Conservation (phyloP, 768 basidiomycete species). For the Gautieria morchelliformis region DNA sequence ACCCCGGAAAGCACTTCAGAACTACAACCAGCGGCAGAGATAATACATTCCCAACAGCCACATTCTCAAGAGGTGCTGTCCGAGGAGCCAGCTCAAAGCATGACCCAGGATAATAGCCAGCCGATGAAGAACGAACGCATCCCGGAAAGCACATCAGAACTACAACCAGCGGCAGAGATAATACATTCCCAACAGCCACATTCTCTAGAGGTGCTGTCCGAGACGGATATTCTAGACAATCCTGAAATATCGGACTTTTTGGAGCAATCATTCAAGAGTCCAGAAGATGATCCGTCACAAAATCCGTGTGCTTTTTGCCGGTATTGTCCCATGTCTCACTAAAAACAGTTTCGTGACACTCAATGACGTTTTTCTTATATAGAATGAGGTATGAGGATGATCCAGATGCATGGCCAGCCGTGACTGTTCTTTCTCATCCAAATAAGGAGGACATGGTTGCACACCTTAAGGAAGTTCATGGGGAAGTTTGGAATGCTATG, state of each 20-base stretch:
- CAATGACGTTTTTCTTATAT: background rate
- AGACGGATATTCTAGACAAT: background rate
- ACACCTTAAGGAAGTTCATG: background rate
- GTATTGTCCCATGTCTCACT: background rate
- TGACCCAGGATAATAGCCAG: no score
- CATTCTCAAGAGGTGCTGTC: no score
- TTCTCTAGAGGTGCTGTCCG: background rate
- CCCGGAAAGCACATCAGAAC: background rate
- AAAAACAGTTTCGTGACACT: background rate
- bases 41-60: background rate
- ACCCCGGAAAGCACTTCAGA: background rate
- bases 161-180: background rate
- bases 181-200: background rate
- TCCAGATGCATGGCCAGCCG: background rate
- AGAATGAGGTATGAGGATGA: constrained; percentile 2
- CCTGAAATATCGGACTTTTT: background rate
- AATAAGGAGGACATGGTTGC: background rate
- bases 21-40: background rate
- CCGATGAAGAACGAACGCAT: background rate
- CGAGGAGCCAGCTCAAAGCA: no score
- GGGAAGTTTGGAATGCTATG: background rate
- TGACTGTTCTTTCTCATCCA: background rate
- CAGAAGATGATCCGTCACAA: background rate
- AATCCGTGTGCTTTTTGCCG: constrained; percentile 2
- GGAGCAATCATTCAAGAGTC: background rate